Base-by-base conservation (phyloP, 495 filamentous ascomycete genomes). In the Hyaloscypha variabilis region DNA sequence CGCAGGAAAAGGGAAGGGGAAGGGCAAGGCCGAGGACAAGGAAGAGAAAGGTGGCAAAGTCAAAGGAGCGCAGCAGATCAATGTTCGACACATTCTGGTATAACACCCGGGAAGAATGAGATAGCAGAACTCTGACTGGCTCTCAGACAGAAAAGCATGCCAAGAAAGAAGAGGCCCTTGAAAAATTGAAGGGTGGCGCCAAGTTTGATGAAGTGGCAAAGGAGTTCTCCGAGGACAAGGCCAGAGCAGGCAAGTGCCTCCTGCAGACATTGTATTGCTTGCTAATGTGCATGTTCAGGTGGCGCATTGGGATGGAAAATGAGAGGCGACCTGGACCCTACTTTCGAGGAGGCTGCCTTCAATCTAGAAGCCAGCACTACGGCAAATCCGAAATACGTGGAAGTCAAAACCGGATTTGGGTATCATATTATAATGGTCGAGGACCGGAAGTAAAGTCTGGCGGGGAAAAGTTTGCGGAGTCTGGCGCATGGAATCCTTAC, bases 351-450 rank as follows among this genome's bases (percentile, higher is more conserved):
- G 70, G 87, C 87, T 5, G 94, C 93, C 11, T 97, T 89, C 70
- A 87, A 88, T 25, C 80, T 97, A 46, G 89, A 91, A 68, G 79
- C 87, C 0, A 93, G 90, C 74, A 89, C 90, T 24, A 92, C 88
- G n/a, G 83, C 73, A 14, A 91, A 81, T 64, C 91, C 93, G 8
- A 90, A 88, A 71, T 91, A 84, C 73, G 91, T 78, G 17, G 91
- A 96, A 78, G 89, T 87, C 31, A 96, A 96, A 80, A 94, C 92
- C 3, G 81, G 82, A 10, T 88, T 88, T 78, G 94, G 94, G n/a
- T 97, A 97, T 81, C 94, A 97, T 77, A 88, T 97, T 60, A 88
- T 97, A 63, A 95, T 97, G 88, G 91, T 97, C 4, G 90, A 89
- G 69, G 90, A 87, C 29, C 77, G 89, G 72, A 89, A 89, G 72